Conservation (phyloP, 805 yeast genomes). For the Pichia sporocuriosa region DNA sequence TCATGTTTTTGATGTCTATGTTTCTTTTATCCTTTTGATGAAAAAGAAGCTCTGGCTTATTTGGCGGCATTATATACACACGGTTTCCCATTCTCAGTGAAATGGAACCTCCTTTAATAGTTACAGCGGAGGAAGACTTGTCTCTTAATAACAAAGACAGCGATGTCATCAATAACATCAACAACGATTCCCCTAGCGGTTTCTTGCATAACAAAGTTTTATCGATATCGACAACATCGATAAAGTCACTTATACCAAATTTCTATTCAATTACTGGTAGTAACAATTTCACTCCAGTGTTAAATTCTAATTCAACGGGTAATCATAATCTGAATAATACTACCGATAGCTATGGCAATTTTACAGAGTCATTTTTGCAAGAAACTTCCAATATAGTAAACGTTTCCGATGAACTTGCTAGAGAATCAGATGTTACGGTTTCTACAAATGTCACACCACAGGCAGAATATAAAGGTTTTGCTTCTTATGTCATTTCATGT, state of each 20-base stretch:
- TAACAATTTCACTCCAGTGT: slow-evolving; percentile 20
- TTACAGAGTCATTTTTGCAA: not conserved
- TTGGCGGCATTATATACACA: too few relatives aligned
- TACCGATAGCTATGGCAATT: not conserved
- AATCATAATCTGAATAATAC: not conserved
- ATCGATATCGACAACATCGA: slow-evolving; percentile 28
- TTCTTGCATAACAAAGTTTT: slow-evolving; percentile 23
- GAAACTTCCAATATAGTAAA: slow-evolving; percentile 12
- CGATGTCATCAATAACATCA: not conserved
- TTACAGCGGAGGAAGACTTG: not conserved
- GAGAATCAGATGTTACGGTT: slow-evolving; percentile 61
- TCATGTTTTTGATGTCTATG: too few relatives aligned
- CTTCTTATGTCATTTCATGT: slow-evolving; percentile 63
- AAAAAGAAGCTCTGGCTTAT: too few relatives aligned
- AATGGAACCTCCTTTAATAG: too few relatives aligned
- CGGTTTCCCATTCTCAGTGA: too few relatives aligned
- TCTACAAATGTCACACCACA: slow-evolving; percentile 47
- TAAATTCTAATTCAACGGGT: not conserved
- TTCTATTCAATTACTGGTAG: slow-evolving; percentile 22
- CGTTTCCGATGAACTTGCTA: slow-evolving; percentile 48
- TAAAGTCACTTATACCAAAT: slow-evolving; percentile 27
- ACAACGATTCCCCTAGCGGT: slow-evolving; percentile 5
- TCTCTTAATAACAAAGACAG: not conserved
- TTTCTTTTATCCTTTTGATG: too few relatives aligned
- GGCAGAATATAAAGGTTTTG: slow-evolving; percentile 85